Conservation (phyloP, 1,139 yeast genomes). For the Ogataea hybrid region DNA sequence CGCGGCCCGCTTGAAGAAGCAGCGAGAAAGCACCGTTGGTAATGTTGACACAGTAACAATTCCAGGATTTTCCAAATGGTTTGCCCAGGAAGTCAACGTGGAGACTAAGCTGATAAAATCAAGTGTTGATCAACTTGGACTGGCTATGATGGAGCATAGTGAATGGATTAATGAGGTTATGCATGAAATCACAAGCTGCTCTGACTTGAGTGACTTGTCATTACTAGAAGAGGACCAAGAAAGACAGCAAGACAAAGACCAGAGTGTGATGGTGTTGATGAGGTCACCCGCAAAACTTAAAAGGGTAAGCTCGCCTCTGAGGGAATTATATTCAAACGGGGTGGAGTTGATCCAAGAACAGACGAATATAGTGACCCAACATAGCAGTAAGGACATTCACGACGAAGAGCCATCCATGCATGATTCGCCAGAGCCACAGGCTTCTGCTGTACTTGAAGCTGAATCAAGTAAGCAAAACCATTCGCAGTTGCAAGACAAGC, state of each 20-base stretch:
- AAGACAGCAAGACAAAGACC: neutral
- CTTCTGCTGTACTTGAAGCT: neutral
- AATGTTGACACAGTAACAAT: slow-evolving; percentile 18
- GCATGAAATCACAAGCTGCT: slow-evolving; percentile 22
- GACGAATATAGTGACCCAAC: slow-evolving; percentile 12
- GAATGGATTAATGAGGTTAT: slow-evolving; percentile 32
- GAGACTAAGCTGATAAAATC: slow-evolving; percentile 28
- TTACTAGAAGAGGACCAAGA: neutral
- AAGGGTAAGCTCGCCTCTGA: slow-evolving; percentile 22
- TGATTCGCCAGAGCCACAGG: neutral
- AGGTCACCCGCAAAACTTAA: slow-evolving; percentile 19
- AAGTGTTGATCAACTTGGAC: slow-evolving; percentile 25
- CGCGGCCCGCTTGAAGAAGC: slow-evolving; percentile 17
- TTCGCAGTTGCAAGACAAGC: neutral
- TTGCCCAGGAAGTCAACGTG: slow-evolving; percentile 38
- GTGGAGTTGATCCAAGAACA: slow-evolving; percentile 20
- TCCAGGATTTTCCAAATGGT: slow-evolving; percentile 47
- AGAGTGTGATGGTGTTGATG: slow-evolving; percentile 1
- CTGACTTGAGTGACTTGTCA: slow-evolving; percentile 10
- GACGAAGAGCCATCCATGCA: neutral
- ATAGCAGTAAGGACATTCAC: neutral
- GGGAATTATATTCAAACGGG: slow-evolving; percentile 17
- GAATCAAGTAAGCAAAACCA: neutral
- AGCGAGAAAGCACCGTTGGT: slow-evolving; percentile 10
- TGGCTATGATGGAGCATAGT: slow-evolving; percentile 25